Evolutionary conservation across 2,329 filamentous ascomycete species (phyloP).

Genomic region (Colletotrichum tanaceti): DNA sequence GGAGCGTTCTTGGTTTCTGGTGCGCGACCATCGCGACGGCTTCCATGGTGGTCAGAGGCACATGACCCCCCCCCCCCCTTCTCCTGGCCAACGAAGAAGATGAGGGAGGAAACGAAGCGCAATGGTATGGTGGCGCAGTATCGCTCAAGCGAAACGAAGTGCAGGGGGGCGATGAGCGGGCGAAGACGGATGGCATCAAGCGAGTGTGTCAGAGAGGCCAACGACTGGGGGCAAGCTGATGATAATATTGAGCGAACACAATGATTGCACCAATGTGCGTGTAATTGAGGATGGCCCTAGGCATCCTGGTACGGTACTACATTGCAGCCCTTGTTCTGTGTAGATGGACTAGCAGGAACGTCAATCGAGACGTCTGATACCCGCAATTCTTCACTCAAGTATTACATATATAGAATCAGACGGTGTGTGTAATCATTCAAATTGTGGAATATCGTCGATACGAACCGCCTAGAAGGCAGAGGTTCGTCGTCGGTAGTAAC

Average conservation of each 20-base stretch:
- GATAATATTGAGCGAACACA: neutral
- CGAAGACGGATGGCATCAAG: neutral
- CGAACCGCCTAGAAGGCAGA: too few species aligned
- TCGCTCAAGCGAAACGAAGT: neutral
- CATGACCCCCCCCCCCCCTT: neutral
- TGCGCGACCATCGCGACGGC: neutral
- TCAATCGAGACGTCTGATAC: too few species aligned
- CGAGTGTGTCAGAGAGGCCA: neutral
- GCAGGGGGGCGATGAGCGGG: neutral
- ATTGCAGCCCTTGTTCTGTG: neutral
- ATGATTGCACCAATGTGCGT: neutral
- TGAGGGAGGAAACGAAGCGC: neutral
- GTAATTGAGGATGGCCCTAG: neutral
- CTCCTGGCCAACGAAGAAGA: neutral
- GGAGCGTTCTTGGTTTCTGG: conserved; percentile 18
- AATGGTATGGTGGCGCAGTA: neutral
- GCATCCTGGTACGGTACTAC: neutral
- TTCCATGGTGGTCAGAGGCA: neutral
- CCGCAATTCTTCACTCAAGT: too few species aligned
- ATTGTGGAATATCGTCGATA: neutral
- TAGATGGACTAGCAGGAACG: neutral
- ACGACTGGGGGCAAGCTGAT: neutral
- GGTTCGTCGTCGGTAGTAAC: neutral
- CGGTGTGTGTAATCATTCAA: neutral
- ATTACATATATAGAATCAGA: neutral